Evolutionary conservation across 1,284 basidiomycete species (phyloP).

Genomic region (Phellopilus nigrolimitatus): DNA sequence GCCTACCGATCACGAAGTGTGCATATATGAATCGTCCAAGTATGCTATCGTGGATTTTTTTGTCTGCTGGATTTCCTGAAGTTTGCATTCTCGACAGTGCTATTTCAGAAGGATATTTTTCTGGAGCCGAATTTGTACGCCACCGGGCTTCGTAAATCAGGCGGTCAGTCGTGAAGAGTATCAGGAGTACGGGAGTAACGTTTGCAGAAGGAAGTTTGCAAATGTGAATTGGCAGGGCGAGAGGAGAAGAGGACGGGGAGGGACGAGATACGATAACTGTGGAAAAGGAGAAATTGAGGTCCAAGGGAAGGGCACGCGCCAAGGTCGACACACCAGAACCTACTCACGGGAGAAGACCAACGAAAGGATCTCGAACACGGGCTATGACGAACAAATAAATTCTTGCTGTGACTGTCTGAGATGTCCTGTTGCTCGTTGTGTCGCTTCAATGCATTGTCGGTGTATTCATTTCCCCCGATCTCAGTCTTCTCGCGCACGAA

Average conservation of each 20-base stretch:
- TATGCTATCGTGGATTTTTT: slow-evolving; percentile 41
- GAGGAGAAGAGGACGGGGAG: neutral
- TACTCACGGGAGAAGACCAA: neutral
- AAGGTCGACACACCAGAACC: neutral
- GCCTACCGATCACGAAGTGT: slow-evolving; percentile 70
- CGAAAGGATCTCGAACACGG: neutral
- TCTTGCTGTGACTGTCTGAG: neutral
- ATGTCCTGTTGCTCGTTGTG: too few species aligned
- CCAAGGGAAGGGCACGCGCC: neutral
- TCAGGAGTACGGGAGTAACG: slow-evolving; percentile 71
- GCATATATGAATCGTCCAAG: slow-evolving; percentile 69
- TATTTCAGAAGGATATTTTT: slow-evolving; percentile 66
- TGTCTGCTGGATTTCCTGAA: too few species aligned
- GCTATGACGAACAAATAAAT: neutral
- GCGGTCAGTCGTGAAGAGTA: slow-evolving; percentile 78
- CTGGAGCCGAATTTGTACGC: slow-evolving; percentile 55
- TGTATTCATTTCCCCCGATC: too few species aligned
- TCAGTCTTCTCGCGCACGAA: too few species aligned
- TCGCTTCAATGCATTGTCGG: too few species aligned
- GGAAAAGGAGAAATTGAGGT: neutral
- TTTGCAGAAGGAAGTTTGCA: slow-evolving; percentile 65
- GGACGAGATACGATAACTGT: neutral
- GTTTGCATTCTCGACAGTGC: slow-evolving; percentile 43
- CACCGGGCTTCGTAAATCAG: slow-evolving; percentile 44
- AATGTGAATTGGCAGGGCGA: neutral